Evolutionary conservation across 1,284 basidiomycete genomes (phyloP).

Genomic region (Cryptococcus sp.): DNA sequence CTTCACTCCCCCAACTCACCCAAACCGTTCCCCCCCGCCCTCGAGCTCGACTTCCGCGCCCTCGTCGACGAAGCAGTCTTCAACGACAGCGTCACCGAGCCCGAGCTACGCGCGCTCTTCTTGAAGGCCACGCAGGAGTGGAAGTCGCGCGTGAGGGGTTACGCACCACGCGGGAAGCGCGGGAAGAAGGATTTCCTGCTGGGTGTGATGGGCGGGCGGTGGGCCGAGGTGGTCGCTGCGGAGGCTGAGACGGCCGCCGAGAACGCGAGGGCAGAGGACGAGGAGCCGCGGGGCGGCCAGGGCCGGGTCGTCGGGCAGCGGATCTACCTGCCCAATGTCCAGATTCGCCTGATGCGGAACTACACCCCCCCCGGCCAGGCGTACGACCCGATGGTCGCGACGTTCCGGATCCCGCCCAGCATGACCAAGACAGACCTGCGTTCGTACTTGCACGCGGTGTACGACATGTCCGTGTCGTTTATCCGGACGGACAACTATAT

Average conservation of each 20-base stretch:
- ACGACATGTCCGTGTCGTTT: slow-evolving; percentile 84
- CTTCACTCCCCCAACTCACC: slow-evolving; percentile 10
- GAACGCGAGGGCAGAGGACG: not conserved
- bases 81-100: slow-evolving; percentile 30
- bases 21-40: slow-evolving; percentile 27
- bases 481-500: slow-evolving; percentile 88
- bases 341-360: slow-evolving; percentile 81
- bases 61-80: slow-evolving; percentile 16
- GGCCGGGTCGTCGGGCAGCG: slow-evolving; percentile 66
- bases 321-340: slow-evolving; percentile 83
- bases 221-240: not conserved
- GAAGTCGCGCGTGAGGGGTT: slow-evolving; percentile 41
- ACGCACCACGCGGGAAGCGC: not conserved
- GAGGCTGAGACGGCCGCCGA: slow-evolving; percentile 4
- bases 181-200: slow-evolving; percentile 12
- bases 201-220: slow-evolving; percentile 11
- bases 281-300: not conserved
- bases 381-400: slow-evolving; percentile 92
- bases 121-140: slow-evolving; percentile 34
- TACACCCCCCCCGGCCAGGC: slow-evolving; percentile 68
- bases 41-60: slow-evolving; percentile 41
- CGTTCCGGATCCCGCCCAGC: slow-evolving; percentile 76
- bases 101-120: slow-evolving; percentile 33
- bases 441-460: slow-evolving; percentile 76
- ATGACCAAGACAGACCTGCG: slow-evolving; percentile 90